Percentiles rank a stretch among this genome's conserved stretches.
Conservation (phyloP, 495 filamentous ascomycete genomes). For the Talaromyces borbonicus region DNA sequence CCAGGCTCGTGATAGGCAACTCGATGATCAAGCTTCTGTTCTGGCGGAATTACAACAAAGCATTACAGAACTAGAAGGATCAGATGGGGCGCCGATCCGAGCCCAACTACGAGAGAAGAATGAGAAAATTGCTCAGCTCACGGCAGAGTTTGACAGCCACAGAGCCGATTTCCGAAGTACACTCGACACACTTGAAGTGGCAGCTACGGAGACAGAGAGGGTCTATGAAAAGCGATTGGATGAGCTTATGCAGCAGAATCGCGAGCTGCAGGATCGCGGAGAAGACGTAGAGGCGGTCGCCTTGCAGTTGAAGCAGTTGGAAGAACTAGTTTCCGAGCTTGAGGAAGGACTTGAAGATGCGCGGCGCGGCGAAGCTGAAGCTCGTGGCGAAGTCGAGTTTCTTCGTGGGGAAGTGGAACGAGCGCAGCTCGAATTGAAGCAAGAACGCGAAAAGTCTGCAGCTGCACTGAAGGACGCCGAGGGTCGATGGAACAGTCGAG, state of each 20-base stretch:
- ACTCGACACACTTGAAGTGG: constrained; percentile 92
- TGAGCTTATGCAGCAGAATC: constrained; percentile 77
- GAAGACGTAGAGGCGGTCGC: constrained; percentile 90
- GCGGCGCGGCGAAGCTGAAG: constrained; percentile 91
- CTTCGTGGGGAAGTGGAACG: constrained; percentile 91
- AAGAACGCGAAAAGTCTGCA: constrained; percentile 83
- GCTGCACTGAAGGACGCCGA: constrained; percentile 46
- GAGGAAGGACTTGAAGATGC: constrained; percentile 97
- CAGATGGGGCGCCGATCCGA: constrained; percentile 68
- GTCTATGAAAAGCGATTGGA: constrained; percentile 90
- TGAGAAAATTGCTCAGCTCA: constrained; percentile 86
- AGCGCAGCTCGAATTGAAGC: constrained; percentile 77
- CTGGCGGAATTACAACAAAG: constrained; percentile 52
- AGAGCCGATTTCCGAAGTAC: constrained; percentile 94
- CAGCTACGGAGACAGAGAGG: constrained; percentile 92
- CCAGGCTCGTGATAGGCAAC: constrained; percentile 73
- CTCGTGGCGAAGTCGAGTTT: constrained; percentile 92
- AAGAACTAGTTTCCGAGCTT: constrained; percentile 90
- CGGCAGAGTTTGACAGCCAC: constrained; percentile 89
- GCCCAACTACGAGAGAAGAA: constrained; percentile 86
- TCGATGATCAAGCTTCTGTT: constrained; percentile 74
- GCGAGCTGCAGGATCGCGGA: constrained; percentile 67
- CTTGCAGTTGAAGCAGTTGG: constrained; percentile 82
- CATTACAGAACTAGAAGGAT: constrained; percentile 59
- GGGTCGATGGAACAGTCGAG: constrained; percentile 45